A percentile compares a stretch with the other conserved stretches of the same genome.
phyloP scores from a whole-genome alignment of 345 rosid species.

The Euphorbia peplus region DNA sequence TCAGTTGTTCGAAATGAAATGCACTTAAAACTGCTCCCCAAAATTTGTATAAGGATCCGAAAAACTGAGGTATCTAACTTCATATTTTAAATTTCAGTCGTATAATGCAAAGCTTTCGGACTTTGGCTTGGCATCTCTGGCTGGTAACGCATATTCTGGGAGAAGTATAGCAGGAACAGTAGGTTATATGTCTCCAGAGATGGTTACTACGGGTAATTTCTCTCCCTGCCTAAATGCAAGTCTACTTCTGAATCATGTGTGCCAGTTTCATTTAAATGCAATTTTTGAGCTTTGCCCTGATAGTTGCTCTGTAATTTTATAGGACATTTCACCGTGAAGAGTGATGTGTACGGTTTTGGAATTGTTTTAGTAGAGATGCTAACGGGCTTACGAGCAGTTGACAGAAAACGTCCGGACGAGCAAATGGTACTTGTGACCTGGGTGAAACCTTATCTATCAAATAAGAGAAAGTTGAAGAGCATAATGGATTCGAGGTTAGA shows the following conservation, averaged over 20 bases:
- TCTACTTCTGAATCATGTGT: background rate
- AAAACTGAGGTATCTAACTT: background rate
- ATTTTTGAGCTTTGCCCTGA: background rate
- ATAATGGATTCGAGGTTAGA: slow-evolving; percentile 17
- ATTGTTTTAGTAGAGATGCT: slow-evolving; percentile 18
- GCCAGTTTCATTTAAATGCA: background rate
- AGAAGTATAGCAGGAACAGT: background rate
- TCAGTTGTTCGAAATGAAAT: background rate
- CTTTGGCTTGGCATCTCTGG: slow-evolving; percentile 21
- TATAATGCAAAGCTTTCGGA: slow-evolving; percentile 18
- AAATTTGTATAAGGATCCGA: background rate
- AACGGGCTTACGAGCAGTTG: slow-evolving; percentile 19
- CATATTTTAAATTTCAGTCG: background rate
- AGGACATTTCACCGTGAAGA: slow-evolving; percentile 13
- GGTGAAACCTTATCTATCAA: slow-evolving; percentile 11
- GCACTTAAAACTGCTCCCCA: background rate
- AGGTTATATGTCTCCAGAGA: slow-evolving; percentile 17
- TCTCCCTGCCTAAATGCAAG: no score
- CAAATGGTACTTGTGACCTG: background rate
- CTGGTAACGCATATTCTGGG: background rate
- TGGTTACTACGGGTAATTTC: background rate
- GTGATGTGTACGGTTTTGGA: slow-evolving; percentile 22
- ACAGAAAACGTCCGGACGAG: background rate
- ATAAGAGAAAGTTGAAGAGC: background rate
- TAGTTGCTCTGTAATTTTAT: background rate